Evolutionary conservation across 129 eudicot genomes (phyloP), one percentile per base, ranked within the genome.

Genomic region (Centrapalus pauciflorus): DNA sequence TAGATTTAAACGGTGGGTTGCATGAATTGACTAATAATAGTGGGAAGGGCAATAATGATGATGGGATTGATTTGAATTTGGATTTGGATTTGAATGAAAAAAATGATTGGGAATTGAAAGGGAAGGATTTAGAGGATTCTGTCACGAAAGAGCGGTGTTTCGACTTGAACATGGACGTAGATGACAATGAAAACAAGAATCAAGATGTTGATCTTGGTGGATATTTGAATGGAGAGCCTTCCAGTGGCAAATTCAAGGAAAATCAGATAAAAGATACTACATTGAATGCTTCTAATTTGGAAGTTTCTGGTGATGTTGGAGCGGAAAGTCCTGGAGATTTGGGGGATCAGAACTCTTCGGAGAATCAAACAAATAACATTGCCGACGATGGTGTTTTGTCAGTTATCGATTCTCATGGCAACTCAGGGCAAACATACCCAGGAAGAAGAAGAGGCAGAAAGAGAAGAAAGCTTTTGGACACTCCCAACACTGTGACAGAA

Each of bases 121-220:
- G 24, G n/a, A 46, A 29, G 8, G 52, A 12, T 46, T 48, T 33
- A 16, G 64, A 25, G 68, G 65, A 65, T 26, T 55, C 35, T 17
- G 74, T 48, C 37, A 82, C 74, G 76, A 75, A 67, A 50, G 82
- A 78, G 55, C 71, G 40, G 13, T 61, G 78, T 17, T 79, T 92
- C 70, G 98, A 92, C 77, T 81, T 92, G 82, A 92, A 88, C 81
- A 75, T 79, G 63, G 95, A 85, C 13, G n/a, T 77, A 4, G 81
- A 78, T 50, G 78, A 75, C 52, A 83, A 69, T 7, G 88, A 69
- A 41, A 45, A 2, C 52, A 77, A 49, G 74, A 77, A 52, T 45
- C 74, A 49, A 62, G 87, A 74, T 55, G 73, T 34, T 35, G 85
- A 77, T 21, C 75, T 61, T 57, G 82, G 64, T 33, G 76, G 61